Evolutionary conservation across 169 alveolate genomes (phyloP).

Genomic region (Cryptosporidium xiaoi): DNA sequence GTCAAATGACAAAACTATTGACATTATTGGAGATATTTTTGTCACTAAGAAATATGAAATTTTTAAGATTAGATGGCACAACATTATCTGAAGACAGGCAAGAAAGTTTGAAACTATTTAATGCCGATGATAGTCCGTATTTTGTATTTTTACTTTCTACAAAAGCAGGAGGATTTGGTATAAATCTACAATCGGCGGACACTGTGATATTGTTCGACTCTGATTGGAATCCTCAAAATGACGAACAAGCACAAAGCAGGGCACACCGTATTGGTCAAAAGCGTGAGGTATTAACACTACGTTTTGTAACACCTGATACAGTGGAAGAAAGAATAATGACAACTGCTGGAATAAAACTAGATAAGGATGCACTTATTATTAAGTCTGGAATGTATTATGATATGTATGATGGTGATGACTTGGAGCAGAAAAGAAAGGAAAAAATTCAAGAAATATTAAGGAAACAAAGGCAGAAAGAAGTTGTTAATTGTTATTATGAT

Average conservation of each 20-base stretch:
- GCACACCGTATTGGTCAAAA: conserved; percentile 96
- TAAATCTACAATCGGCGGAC: conserved; percentile 95
- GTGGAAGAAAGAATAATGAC: conserved; percentile 94
- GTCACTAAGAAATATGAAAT: conserved; percentile 84
- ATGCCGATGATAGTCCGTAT: conserved; percentile 82
- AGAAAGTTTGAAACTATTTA: conserved; percentile 82
- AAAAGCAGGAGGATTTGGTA: conserved; percentile 95
- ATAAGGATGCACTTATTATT: conserved; percentile 81
- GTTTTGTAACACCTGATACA: conserved; percentile 91
- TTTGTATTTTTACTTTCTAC: conserved; percentile 91
- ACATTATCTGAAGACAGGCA: conserved; percentile 92
- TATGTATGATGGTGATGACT: conserved; percentile 65
- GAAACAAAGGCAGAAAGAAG: conserved; percentile 73
- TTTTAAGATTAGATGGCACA: conserved; percentile 91
- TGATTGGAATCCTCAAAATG: conserved; percentile 97
- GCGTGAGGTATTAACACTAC: conserved; percentile 89
- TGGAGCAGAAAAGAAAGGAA: conserved; percentile 71
- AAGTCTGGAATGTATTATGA: conserved; percentile 81
- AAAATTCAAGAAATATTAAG: conserved; percentile 66
- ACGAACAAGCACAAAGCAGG: conserved; percentile 93
- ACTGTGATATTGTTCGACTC: conserved; percentile 96
- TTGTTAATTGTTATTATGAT: conserved; percentile 63
- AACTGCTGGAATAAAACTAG: conserved; percentile 86
- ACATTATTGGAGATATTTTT: conserved; percentile 90
- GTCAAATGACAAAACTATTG: conserved; percentile 92